A percentile compares a stretch with the other conserved stretches of the same genome.
Evolutionary conservation across 2,329 filamentous ascomycete species (phyloP).

Genomic region (Hypoxylon sp.): DNA sequence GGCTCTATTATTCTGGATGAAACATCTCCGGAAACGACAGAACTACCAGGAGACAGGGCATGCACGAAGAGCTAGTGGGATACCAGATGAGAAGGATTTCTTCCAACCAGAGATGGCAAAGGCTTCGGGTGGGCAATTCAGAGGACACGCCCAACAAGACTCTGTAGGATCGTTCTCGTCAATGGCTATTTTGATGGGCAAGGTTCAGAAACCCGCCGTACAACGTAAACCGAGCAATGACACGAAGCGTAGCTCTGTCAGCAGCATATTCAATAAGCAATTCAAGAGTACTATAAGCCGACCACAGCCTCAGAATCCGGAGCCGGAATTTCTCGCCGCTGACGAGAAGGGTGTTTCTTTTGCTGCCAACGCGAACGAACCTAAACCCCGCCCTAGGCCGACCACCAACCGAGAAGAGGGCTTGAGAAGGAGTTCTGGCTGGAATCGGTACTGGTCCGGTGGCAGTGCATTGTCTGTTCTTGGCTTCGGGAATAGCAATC

Average conservation of each 20-base stretch:
- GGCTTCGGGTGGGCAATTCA: constrained; percentile 61
- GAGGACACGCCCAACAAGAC: constrained; percentile 66
- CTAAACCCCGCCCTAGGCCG: constrained; percentile 56
- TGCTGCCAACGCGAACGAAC: constrained; percentile 42
- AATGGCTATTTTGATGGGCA: constrained; percentile 76
- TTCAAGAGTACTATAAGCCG: constrained; percentile 75
- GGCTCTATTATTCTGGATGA: constrained; percentile 77
- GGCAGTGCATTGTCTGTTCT: constrained; percentile 78
- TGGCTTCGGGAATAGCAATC: constrained; percentile 66
- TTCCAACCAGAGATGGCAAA: constrained; percentile 62
- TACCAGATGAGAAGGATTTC: constrained; percentile 71
- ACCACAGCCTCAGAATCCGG: constrained; percentile 66
- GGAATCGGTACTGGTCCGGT: constrained; percentile 84
- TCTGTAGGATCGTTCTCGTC: constrained; percentile 74
- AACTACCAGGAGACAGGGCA: constrained; percentile 65
- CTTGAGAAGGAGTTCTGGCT: constrained; percentile 76
- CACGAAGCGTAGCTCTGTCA: constrained; percentile 65
- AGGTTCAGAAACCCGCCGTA: constrained; percentile 64
- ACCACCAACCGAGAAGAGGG: constrained; percentile 58
- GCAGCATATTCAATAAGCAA: constrained; percentile 73
- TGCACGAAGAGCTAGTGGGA: constrained; percentile 60
- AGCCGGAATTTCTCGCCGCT: constrained; percentile 45
- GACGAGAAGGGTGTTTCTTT: constrained; percentile 47
- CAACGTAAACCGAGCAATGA: constrained; percentile 71
- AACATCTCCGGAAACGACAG: constrained; percentile 71